These are phyloP conservation scores for Ophiocordyceps camponoti-leonardi DNA, from an alignment of 2,329 filamentous ascomycete species.

Conservation along the genomic window DNA sequence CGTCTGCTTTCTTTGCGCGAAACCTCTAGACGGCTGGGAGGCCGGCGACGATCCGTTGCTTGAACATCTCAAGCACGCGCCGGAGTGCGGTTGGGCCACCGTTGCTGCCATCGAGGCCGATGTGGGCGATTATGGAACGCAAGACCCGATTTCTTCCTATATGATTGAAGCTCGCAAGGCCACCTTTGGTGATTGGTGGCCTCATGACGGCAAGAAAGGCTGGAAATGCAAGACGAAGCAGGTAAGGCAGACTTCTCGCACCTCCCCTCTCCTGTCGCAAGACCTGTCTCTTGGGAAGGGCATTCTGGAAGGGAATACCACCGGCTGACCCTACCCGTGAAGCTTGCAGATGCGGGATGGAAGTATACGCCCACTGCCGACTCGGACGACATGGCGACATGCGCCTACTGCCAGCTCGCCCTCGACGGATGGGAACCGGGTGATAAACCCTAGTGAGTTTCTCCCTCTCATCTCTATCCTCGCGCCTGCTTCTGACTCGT, in stretches of 20 bases:
- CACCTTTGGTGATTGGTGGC: slow-evolving; percentile 78
- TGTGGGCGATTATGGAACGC: slow-evolving; percentile 42
- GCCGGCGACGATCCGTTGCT: slow-evolving; percentile 63
- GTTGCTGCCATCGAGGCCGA: slow-evolving; percentile 45
- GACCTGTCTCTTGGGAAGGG: not conserved
- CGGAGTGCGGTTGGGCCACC: slow-evolving; percentile 76
- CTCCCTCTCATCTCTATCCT: not conserved
- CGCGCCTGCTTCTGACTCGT: slow-evolving; percentile 7
- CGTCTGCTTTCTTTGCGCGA: slow-evolving; percentile 72
- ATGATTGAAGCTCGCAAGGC: slow-evolving; percentile 64
- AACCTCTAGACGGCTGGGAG: slow-evolving; percentile 85
- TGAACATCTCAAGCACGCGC: slow-evolving; percentile 74
- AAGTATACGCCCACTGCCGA: slow-evolving; percentile 75
- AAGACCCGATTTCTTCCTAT: slow-evolving; percentile 55
- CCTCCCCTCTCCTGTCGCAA: not conserved
- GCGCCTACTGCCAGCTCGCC: slow-evolving; percentile 75
- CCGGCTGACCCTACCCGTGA: slow-evolving; percentile 2
- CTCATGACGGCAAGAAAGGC: slow-evolving; percentile 71
- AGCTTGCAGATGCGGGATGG: slow-evolving; percentile 89
- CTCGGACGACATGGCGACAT: slow-evolving; percentile 78
- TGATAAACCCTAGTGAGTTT: slow-evolving; percentile 66
- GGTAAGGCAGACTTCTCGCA: slow-evolving; percentile 29
- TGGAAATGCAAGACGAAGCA: slow-evolving; percentile 85
- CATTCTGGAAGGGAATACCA: not conserved
- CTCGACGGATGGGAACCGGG: slow-evolving; percentile 89